These are phyloP conservation scores for Ophiostoma sp. DNA, from an alignment of 2,329 filamentous ascomycete species.

Conservation along the genomic window DNA sequence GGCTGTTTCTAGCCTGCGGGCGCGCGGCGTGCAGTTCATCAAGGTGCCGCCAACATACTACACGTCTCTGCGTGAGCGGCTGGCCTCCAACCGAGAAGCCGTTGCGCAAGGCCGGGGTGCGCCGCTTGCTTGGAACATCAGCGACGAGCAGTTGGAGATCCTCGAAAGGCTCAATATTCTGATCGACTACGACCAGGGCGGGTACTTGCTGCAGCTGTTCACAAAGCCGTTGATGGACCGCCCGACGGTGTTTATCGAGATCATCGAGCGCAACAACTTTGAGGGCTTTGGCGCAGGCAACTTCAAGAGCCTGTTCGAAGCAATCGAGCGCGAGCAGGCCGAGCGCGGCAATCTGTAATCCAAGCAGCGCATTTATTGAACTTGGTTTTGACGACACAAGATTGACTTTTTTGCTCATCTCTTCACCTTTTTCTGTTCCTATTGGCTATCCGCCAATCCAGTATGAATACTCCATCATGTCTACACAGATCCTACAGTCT, in stretches of 20 bases:
- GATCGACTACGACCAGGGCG: constrained; percentile 90
- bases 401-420: too few relatives aligned
- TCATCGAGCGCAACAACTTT: constrained; percentile 88
- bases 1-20: constrained; percentile 70
- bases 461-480: too few relatives aligned
- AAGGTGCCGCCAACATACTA: constrained; percentile 85
- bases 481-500: too few relatives aligned
- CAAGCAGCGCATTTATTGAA: neutral
- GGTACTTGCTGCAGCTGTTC: constrained; percentile 73
- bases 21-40: constrained; percentile 91
- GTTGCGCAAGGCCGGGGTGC: constrained; percentile 33
- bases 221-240: constrained; percentile 89
- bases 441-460: too few relatives aligned
- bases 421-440: too few relatives aligned
- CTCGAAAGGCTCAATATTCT: constrained; percentile 76
- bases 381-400: too few relatives aligned
- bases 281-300: constrained; percentile 91
- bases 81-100: constrained; percentile 51
- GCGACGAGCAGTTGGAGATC: constrained; percentile 68
- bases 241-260: constrained; percentile 92
- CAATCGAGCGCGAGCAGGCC: constrained; percentile 88
- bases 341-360: constrained; percentile 69
- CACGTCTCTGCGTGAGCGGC: constrained; percentile 63
- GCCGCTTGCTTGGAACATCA: constrained; percentile 50
- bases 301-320: constrained; percentile 92